Evolutionary conservation across 345 rosid genomes (phyloP), one percentile per base, ranked within the genome.

Genomic region (Eucalyptus urophylla): DNA sequence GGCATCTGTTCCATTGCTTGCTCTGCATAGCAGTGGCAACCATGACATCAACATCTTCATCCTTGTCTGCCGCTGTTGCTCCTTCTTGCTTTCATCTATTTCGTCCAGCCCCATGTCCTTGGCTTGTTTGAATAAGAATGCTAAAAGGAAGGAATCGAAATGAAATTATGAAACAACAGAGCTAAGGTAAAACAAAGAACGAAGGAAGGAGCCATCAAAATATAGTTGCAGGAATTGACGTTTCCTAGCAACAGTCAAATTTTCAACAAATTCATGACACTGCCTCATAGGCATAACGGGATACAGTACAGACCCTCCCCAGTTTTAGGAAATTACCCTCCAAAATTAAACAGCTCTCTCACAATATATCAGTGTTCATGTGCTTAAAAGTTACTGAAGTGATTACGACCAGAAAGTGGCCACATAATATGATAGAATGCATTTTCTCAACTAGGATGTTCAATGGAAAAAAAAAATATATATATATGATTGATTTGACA

Each of bases 11-110:
- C 98, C 97, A 86, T 91, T 95, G 94, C 96, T 94, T 10, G 93
- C 95, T 54, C 96, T 90, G 88, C 99, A 97, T 27, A 97, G 90
- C 94, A 96, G 88, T 8, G 99, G 99, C 87, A 96, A 86, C 99
- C 99, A 97, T 40, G 98, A 91, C 43, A 87, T 88, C 40, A 96
- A 88, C 95, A 97, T 93, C 91, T 93, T 94, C 96, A 91, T 92
- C 91, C 93, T 96, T 21, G 89, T 90, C 87, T 91, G 89, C 83
- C 93, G 90, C 88, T 90, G 92, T 58, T 90, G 89, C 51, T 92
- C 94, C 88, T 80, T 91, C 81, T 90, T 90, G 80, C 88, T 91
- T 90, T 92, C 97, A 27, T 89, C 92, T 5, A 67, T 80, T 87
- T 90, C 92, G 11, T 90, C 93, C 72, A 22, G 27, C n/a, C 91